These are phyloP conservation scores for Ormosia emarginata DNA, from an alignment of 306 rosid species.

Conservation along the genomic window DNA sequence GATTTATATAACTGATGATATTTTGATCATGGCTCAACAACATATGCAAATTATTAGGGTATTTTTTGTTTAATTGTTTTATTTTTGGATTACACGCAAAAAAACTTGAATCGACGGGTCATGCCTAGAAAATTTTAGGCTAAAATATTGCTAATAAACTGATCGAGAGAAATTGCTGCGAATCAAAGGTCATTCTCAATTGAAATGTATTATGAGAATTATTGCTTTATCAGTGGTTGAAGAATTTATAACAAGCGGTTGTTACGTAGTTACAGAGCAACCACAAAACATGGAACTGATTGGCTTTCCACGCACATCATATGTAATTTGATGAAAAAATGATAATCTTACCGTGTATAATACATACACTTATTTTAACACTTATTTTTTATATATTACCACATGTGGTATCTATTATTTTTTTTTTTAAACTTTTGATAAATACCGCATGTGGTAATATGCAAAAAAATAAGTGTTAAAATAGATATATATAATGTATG, in stretches of 20 bases:
- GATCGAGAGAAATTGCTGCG: conserved; percentile 9
- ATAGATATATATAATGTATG: too few species aligned
- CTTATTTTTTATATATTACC: too few species aligned
- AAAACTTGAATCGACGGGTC: not conserved
- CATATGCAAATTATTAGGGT: not conserved
- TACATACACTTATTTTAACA: too few species aligned
- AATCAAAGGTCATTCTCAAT: conserved; percentile 15
- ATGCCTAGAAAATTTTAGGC: not conserved
- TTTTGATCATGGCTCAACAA: not conserved
- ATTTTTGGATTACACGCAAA: not conserved
- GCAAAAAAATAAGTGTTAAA: too few species aligned
- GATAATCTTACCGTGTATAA: too few species aligned
- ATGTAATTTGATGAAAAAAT: not conserved
- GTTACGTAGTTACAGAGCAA: not conserved
- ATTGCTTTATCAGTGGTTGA: not conserved
- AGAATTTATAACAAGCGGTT: not conserved
- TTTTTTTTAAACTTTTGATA: too few species aligned
- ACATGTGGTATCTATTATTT: too few species aligned
- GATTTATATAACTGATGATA: not conserved
- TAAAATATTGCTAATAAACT: not conserved
- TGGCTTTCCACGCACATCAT: not conserved
- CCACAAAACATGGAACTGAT: conserved; percentile 10
- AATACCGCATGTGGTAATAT: too few species aligned
- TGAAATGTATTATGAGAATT: conserved; percentile 9
- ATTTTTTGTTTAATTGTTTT: not conserved